Evolutionary conservation across 179 eudicot genomes (phyloP).

Genomic region (Pouteria campechiana): DNA sequence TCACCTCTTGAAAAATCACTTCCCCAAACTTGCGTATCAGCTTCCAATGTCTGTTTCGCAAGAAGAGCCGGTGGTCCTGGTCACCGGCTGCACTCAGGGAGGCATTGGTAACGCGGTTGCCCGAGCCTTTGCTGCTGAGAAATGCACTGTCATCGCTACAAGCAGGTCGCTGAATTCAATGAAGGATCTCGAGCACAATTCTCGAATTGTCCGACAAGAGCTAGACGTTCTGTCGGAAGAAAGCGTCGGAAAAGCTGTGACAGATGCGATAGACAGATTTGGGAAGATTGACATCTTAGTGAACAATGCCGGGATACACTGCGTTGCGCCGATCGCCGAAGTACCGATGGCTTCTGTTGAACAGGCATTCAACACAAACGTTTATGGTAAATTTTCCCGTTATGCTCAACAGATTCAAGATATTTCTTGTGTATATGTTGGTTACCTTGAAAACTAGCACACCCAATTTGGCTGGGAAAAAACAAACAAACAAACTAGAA

Average conservation of each 20-base stretch:
- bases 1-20: too few species aligned
- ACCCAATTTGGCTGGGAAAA: too few species aligned
- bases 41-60: too few species aligned
- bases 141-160: constrained; percentile 68
- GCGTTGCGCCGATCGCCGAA: constrained; percentile 84
- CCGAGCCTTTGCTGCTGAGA: constrained; percentile 51
- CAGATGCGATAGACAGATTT: constrained; percentile 34
- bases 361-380: constrained; percentile 65
- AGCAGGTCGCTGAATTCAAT: constrained; percentile 48
- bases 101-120: constrained; percentile 89
- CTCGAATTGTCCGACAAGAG: constrained; percentile 37
- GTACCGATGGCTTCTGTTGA: constrained; percentile 46
- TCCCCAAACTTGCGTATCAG: too few species aligned
- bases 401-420: too few species aligned
- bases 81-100: constrained; percentile 74
- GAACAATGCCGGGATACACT: constrained; percentile 79
- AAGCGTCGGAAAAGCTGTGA: constrained; percentile 33
- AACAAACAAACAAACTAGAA: too few species aligned
- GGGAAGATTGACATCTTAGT: constrained; percentile 65
- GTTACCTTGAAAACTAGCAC: too few species aligned
- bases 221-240: constrained; percentile 64
- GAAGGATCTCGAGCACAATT: constrained; percentile 31
- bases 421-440: too few species aligned
- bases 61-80: constrained; percentile 46
- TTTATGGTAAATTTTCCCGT: constrained; percentile 49